Evolutionary conservation across 768 basidiomycete genomes (phyloP).

Genomic region (Serendipita sp.): DNA sequence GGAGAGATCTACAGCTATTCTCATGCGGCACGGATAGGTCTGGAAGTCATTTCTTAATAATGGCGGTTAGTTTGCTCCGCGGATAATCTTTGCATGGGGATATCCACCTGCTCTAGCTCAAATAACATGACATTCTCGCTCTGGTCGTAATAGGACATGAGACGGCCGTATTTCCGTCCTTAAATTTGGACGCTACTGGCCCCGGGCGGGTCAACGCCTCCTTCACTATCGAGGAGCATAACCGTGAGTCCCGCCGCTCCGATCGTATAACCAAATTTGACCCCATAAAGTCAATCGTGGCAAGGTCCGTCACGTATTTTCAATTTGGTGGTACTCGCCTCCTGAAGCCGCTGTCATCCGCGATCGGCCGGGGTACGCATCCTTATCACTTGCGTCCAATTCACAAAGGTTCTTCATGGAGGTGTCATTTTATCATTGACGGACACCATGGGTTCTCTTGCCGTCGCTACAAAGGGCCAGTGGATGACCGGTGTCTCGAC

Average conservation of each 20-base stretch:
- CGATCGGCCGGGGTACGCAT: background rate
- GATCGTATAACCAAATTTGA: background rate
- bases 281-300: slow-evolving; percentile 48
- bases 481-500: slow-evolving; percentile 67
- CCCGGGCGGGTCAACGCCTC: slow-evolving; percentile 59
- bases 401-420: slow-evolving; percentile 46
- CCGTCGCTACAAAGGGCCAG: slow-evolving; percentile 66
- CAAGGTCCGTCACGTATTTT: slow-evolving; percentile 34
- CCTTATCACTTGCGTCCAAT: slow-evolving; percentile 1
- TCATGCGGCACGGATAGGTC: slow-evolving; percentile 31
- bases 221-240: slow-evolving; percentile 57
- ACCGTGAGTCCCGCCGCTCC: slow-evolving; percentile 31
- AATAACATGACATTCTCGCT: background rate
- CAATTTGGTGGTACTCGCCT: background rate
- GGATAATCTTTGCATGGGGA: background rate
- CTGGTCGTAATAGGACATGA: slow-evolving; percentile 46
- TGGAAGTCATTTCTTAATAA: slow-evolving; percentile 70
- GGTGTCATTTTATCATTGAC: slow-evolving; percentile 70
- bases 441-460: slow-evolving; percentile 71
- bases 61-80: slow-evolving; percentile 32
- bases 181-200: slow-evolving; percentile 45
- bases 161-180: slow-evolving; percentile 28
- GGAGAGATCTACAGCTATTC: background rate
- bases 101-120: background rate
- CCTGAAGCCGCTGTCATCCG: background rate